These are phyloP conservation scores for Phytopythium aichiense DNA, from an alignment of 352 stramenopile species.

Conservation along the genomic window DNA sequence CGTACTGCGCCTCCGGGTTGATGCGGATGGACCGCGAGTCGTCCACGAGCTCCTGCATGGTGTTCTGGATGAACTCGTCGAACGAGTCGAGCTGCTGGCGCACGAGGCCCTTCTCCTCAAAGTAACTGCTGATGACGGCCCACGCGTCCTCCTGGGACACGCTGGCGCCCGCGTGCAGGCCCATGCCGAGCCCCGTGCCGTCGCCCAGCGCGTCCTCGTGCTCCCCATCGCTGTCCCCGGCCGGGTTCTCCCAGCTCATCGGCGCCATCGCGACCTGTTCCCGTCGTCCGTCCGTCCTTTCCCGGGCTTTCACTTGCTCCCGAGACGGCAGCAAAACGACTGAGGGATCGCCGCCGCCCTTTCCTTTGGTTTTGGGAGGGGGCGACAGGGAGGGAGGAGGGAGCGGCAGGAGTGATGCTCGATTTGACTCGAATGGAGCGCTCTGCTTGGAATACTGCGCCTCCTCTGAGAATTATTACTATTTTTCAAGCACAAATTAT, in stretches of 20 bases:
- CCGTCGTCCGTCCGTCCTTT: not conserved
- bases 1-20: conserved; percentile 95
- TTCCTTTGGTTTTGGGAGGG: conserved; percentile 8
- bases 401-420: not conserved
- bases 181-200: conserved; percentile 21
- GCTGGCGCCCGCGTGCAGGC: conserved; percentile 55
- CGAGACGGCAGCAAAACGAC: conserved; percentile 18
- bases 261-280: conserved; percentile 1
- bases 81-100: conserved; percentile 99
- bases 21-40: conserved; percentile 97
- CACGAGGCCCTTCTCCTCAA: conserved; percentile 99
- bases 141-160: conserved; percentile 99
- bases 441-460: not conserved
- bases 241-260: conserved; percentile 73
- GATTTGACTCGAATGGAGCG: not conserved
- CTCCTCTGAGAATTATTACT: not conserved
- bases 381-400: not conserved
- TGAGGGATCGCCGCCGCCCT: conserved; percentile 13
- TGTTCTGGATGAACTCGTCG: conserved; percentile 99
- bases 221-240: conserved; percentile 51
- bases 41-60: conserved; percentile 99
- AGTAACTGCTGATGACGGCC: conserved; percentile 99
- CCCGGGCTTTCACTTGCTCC: not conserved
- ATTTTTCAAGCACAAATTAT: no score
- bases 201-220: conserved; percentile 21